Evolutionary conservation across 192 early-diverging fungal genomes (phyloP), one percentile per base, ranked within the genome.

Genomic region (Linnemannia hyalina): DNA sequence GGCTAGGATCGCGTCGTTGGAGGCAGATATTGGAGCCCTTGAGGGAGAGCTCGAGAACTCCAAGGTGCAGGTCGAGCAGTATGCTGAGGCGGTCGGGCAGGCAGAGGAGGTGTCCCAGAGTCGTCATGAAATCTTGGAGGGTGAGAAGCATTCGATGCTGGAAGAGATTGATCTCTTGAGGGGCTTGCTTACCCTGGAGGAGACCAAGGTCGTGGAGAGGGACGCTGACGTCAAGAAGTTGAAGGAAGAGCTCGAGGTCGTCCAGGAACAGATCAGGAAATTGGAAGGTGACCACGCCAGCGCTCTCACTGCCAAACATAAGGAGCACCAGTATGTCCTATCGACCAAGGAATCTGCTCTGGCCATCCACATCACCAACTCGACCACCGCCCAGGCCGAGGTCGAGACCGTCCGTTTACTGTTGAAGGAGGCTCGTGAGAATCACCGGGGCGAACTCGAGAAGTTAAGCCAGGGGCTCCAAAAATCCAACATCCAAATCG

Each of bases 131-230:
- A 68, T 63, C 10, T 47, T 74, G n/a, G 80, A 81, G 44, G 80
- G 73, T 2, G 80, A 74, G 13, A 81, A 75, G 68, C 80, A 81
- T 22, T 81, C 80, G 15, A 65, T 75, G 47, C 70, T 75, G 65
- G 73, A 74, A 16, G 80, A 81, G 68, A 81, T 74, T 69, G 73
- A 81, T 20, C 42, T 74, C 20, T 29, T 81, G 32, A 73, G 80
- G 1, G 47, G 42, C 15, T 73, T 75, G 49, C 73, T 75, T 35
- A 7, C 68, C 47, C 32, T 75, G 23, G 73, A 81, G 68, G 18
- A 44, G 20, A 47, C 68, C 8, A 81, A 75, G 73, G 40, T 75
- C 11, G 10, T 29, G n/a, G 44, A 36, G 8, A 74, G 54, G 47
- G 73, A 75, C 35, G 68, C 42, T 23, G 80, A 74, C 38, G 70